Base-by-base conservation (phyloP, 2,329 filamentous ascomycete species). In the Talaromyces sp. region DNA sequence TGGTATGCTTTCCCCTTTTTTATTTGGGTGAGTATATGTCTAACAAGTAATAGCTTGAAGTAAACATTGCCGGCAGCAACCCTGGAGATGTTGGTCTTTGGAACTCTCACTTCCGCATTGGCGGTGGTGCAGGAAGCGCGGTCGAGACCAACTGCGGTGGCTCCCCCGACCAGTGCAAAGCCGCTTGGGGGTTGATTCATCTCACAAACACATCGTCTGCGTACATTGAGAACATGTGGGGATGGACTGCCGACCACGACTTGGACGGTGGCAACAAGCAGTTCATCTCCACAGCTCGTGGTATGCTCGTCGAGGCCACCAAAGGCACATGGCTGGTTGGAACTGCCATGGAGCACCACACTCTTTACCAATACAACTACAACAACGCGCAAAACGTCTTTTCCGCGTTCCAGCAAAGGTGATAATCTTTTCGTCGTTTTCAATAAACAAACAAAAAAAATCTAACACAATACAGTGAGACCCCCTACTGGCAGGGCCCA, bases 191-290 rank as follows among this genome's bases (percentile, higher is more conserved):
- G 35, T 69, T 83, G 58, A 72, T 86, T 55, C 82, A 86, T 65
- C 71, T 86, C 19, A 80, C 79, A 0, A 61, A 72, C 13, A 72
- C 69, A 0, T 77, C 78, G 0, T 79, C 79, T 1, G 78, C 78
- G 3, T 85, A 85, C 63, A 74, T 84, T 49, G 83, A 86, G 67
- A 84, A 85, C 65, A 72, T 80, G 59, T 79, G 80, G 80, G 69
- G 76, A 3, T 82, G 80, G 80, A 80, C 75, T 17, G 77, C 78
- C 4, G 67, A 82, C 63, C 80, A 82, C 69, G 80, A 80, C 62
- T 72, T 85, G 38, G 75, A 80, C 55, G 81, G 79, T 31, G 49
- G 32, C 41, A 60, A 62, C 32, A 55, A 29, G 6, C 62, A 62
- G 49, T 59, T 55, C 7, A 62, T 66, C 57, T 63, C 75, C 52